Evolutionary conservation across 225 moss, liverwort and hornwort species (phyloP), one percentile per base, ranked within the genome.

Genomic region (Pseudoscleropodium purum): DNA sequence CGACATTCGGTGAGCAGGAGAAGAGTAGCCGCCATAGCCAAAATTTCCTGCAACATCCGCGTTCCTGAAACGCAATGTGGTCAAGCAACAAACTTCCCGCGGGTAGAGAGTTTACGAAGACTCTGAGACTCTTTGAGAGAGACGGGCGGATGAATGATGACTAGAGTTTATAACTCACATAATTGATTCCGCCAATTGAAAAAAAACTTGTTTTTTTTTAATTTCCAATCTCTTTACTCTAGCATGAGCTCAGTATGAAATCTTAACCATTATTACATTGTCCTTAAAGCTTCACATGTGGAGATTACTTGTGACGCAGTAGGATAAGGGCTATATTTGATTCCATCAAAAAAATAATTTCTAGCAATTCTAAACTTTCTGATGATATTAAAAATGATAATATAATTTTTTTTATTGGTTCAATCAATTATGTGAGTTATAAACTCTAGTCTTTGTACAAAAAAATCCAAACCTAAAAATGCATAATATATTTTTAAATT

Each of bases 361-460:
- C 7, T 12, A 23, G n/a, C 0, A 7, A 0, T n/a, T 69, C 2
- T 69, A 11, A 69, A 23, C 7, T n/a, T n/a, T 23, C 13, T 23
- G 13, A 24, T 23, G 23, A n/a, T 68, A n/a, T n/a, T n/a, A 13
- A n/a, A 23, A n/a, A 69, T n/a, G 13, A 69, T 11, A 4, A 23
- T 68, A 12, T 23, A 21, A 68, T 68, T 37, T n/a, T 68, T 37
- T n/a, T 0, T 1, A 11, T 37, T 68, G 12, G 21, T n/a, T 68
- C 21, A 68, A 23, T n/a, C n/a, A 68, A 21, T 68, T 21, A 21
- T n/a, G n/a, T 23, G 13, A 69, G n/a, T 13, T n/a, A 23, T 13
- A 69, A 69, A 4, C 1, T 21, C 2, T 21, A 18, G 18, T 18
- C 19, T 67, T 36, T 36, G 17, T 36, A 67, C 3, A 10, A 5